phyloP scores from a whole-genome alignment of 139 green algal genomes.

The Pseudopediastrum boryanum region DNA sequence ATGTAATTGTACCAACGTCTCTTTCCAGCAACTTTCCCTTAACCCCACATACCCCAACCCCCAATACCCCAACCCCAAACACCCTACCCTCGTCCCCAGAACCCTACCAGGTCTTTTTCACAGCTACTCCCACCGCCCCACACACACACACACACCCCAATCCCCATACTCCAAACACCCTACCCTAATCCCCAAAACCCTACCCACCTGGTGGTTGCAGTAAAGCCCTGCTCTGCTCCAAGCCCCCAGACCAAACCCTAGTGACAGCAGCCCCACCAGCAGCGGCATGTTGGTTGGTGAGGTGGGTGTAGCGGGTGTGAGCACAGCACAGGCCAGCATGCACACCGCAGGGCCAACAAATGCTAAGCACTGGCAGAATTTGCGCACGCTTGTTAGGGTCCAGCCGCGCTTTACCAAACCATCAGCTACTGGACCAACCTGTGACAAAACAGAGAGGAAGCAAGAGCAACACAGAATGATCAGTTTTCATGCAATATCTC shows the following conservation, averaged over 20 bases:
- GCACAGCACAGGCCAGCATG: slow-evolving; percentile 71
- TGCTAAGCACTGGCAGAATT: slow-evolving; percentile 84
- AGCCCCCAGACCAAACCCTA: slow-evolving; percentile 78
- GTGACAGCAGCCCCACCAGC: slow-evolving; percentile 70
- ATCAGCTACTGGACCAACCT: slow-evolving; percentile 85
- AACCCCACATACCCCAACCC: too few relatives aligned
- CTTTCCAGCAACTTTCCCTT: too few relatives aligned
- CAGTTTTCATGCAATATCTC: slow-evolving; percentile 59
- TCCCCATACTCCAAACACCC: neutral
- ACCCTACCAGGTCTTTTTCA: too few relatives aligned
- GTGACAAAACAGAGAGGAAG: slow-evolving; percentile 15
- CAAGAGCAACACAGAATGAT: slow-evolving; percentile 29
- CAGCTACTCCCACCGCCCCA: too few relatives aligned
- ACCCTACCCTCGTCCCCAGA: too few relatives aligned
- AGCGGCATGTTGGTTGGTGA: slow-evolving; percentile 32
- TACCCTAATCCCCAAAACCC: neutral
- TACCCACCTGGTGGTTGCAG: slow-evolving; percentile 89
- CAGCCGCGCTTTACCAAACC: slow-evolving; percentile 74
- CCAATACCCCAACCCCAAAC: too few relatives aligned
- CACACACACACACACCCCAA: too few relatives aligned
- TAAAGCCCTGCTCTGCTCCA: slow-evolving; percentile 92
- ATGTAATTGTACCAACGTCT: too few relatives aligned
- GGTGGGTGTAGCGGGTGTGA: slow-evolving; percentile 46
- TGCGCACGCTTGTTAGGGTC: slow-evolving; percentile 81
- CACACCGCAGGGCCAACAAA: slow-evolving; percentile 89